A percentile compares a stretch with the other conserved stretches of the same genome.
Conservation (phyloP, 1,139 yeast genomes). For the Yueomyces sp. region DNA sequence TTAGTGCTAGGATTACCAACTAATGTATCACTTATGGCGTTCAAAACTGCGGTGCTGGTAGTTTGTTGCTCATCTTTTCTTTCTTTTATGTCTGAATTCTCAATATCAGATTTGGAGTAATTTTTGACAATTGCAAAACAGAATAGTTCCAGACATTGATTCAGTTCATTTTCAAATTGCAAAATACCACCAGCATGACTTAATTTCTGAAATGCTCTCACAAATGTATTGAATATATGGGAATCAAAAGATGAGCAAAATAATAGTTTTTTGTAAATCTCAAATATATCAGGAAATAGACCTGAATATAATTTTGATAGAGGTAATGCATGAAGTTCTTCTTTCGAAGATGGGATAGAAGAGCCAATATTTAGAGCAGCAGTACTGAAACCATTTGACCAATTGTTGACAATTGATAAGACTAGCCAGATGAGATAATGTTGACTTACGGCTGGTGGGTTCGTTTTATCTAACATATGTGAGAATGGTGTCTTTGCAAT, state of each 20-base stretch:
- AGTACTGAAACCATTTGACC: slow-evolving; percentile 60
- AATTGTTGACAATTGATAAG: slow-evolving; percentile 37
- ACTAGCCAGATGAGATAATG: slow-evolving; percentile 54
- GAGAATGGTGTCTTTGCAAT: slow-evolving; percentile 44
- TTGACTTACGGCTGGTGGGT: slow-evolving; percentile 50
- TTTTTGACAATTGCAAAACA: slow-evolving; percentile 41
- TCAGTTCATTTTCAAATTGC: slow-evolving; percentile 41
- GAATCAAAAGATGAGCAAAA: slow-evolving; percentile 51
- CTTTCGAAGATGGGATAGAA: neutral
- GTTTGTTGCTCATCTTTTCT: slow-evolving; percentile 6
- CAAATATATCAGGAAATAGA: slow-evolving; percentile 33
- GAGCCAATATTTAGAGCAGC: slow-evolving; percentile 30
- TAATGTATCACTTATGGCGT: slow-evolving; percentile 44
- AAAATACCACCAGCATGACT: slow-evolving; percentile 78
- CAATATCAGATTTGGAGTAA: slow-evolving; percentile 15
- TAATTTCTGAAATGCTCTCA: slow-evolving; percentile 65
- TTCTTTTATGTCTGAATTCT: neutral
- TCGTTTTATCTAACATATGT: slow-evolving; percentile 67
- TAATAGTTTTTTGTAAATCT: slow-evolving; percentile 39
- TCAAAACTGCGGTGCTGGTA: slow-evolving; percentile 12
- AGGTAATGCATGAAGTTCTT: neutral
- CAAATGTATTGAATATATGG: slow-evolving; percentile 49
- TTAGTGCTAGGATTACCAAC: slow-evolving; percentile 30
- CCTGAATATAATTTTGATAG: slow-evolving; percentile 7
- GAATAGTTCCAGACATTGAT: slow-evolving; percentile 46